Evolutionary conservation across 2,329 filamentous ascomycete genomes (phyloP), one percentile per base, ranked within the genome.

Genomic region (Sodiomyces alkalinus): DNA sequence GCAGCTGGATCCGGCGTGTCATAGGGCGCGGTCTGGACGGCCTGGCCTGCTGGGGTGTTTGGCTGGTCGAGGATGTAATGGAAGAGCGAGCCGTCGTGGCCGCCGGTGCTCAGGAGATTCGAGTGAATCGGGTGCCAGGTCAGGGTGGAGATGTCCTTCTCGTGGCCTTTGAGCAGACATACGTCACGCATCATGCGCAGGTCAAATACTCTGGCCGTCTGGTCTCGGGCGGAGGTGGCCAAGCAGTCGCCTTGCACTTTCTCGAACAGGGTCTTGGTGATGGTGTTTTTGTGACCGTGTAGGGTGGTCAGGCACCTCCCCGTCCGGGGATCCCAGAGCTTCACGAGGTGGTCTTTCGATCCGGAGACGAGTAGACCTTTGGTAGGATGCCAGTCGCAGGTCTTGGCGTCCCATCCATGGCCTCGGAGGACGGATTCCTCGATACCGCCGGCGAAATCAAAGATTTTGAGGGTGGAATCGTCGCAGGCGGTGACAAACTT

Each of bases 121-220:
- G 81, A 71, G 49, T 96, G 90, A 29, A 93, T 71, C 1, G 90
- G 90, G 52, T 98, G 90, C 83, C 87, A 98, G 4, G 81, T 67
- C 28, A 98, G 57, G 1, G 85, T 92, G 9, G 83, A 87, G 34
- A 98, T 82, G 40, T 94, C 90, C 54, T 94, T 96, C 41, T 96
- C 86, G 48, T 96, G 86, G 6, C 90, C 90, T 41, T 87, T 80
- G 14, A 98, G 68, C 26, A 96, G 70, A 41, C 85, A 82, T 31
- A 96, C 86, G 50, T 98, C 90, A 37, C 90, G 80, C 90, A 98
- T 96, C 80, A 93, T 93, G 27, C 90, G 74, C 31, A 98, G 64
- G 49, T 98, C 90, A 45, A 96, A 96, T 25, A 98, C 74, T 34
- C 90, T 74, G 7, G 86, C 85, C 1, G 82, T 92, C 49, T 92